phyloP scores from a whole-genome alignment of 345 rosid species.

The Bretschneidera sinensis region DNA sequence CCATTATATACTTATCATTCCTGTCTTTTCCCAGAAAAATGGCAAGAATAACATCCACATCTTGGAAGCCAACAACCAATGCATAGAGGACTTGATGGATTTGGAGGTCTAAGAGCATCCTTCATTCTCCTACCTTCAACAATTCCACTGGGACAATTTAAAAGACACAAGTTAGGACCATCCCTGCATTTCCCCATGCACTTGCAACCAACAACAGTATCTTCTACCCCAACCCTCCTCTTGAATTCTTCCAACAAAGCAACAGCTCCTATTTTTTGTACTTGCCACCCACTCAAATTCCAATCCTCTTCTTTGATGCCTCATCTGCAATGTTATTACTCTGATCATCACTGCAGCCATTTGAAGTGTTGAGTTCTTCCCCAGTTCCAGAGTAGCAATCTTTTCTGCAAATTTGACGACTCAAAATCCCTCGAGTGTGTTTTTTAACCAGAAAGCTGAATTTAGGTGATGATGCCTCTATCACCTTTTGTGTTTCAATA shows the following conservation, averaged over 20 bases:
- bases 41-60: constrained; percentile 16
- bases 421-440: neutral
- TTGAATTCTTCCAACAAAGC: neutral
- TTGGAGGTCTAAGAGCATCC: neutral
- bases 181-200: neutral
- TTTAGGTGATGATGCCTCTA: neutral
- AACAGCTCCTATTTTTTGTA: constrained; percentile 10
- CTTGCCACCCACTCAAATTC: constrained; percentile 27
- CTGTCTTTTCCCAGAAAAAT: constrained; percentile 8
- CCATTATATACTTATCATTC: neutral
- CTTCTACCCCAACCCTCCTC: neutral
- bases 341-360: neutral
- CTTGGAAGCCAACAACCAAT: neutral
- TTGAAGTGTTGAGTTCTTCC: neutral
- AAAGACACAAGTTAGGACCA: neutral
- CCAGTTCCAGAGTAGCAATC: neutral
- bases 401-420: neutral
- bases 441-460: neutral
- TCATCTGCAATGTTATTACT: constrained; percentile 7
- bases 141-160: neutral
- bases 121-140: constrained; percentile 1
- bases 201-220: neutral
- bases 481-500: no score
- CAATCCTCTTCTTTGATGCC: no score
- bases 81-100: neutral